Evolutionary conservation across 2,329 filamentous ascomycete species (phyloP), one percentile per base, ranked within the genome.

Genomic region (Clarireedia homoeocarpa): DNA sequence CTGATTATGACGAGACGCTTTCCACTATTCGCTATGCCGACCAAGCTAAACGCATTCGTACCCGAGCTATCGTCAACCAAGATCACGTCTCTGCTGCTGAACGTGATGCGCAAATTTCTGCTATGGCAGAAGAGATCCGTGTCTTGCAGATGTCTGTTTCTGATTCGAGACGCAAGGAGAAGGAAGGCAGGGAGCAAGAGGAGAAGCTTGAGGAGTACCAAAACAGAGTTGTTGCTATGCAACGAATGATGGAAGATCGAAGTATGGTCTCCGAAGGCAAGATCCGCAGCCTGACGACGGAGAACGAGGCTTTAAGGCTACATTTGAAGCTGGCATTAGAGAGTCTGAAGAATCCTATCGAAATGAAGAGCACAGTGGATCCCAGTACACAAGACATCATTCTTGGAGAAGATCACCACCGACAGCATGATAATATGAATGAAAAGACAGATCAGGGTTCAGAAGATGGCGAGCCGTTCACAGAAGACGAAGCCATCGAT

Each of bases 21-120:
- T 96, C 90, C 2, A 99, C 94, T 1, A 82, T 99, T 12, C 89
- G 94, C 39, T 99, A 99, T 71, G 94, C 94, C 20, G 92, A 99
- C 71, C 92, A 97, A 73, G 94, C 94, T 59, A 99, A 99, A 77
- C 87, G 88, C 56, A 99, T 99, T 74, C 90, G 91, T 67, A 97
- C 91, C 36, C 86, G 90, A 51, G 94, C 94, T 26, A 85, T 91
- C 34, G 89, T 97, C 74, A 99, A 99, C 75, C 91, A 99, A 73
- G 91, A 96, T 71, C 88, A 91, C 65, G 86, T 96, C 63, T 92
- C 89, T 9, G 87, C 90, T 14, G 94, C 92, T 0, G 89, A 97
- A 73, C 85, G 95, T 62, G 94, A 99, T 71, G 91, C 90, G 4
- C 90, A 97, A 72, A 96, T 99, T 66, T 78, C 83, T 1, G 88